These are phyloP conservation scores for Fraxinus greggii DNA, from an alignment of 305 asterid species.

Conservation along the genomic window DNA sequence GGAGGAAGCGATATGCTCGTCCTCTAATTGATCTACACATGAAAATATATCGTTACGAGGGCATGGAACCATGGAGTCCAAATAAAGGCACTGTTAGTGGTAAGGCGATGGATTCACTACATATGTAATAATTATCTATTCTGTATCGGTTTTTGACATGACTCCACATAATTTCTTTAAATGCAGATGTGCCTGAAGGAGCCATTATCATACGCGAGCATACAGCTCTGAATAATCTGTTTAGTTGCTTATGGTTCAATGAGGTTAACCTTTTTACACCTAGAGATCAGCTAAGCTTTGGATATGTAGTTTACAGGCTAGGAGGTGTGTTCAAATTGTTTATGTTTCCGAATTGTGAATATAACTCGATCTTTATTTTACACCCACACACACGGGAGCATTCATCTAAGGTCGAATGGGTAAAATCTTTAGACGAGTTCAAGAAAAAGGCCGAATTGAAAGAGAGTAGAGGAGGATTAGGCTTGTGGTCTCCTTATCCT, in stretches of 20 bases:
- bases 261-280: conserved; percentile 96
- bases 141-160: neutral
- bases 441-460: conserved; percentile 68
- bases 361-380: conserved; percentile 71
- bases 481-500: conserved; percentile 88
- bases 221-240: conserved; percentile 70
- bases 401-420: conserved; percentile 95
- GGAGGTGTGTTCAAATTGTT: conserved; percentile 55
- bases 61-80: conserved; percentile 83
- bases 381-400: conserved; percentile 91
- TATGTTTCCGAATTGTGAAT: conserved; percentile 96
- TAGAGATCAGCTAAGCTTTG: conserved; percentile 95
- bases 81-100: conserved; percentile 63
- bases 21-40: conserved; percentile 87
- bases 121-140: neutral
- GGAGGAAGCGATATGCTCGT: conserved; percentile 95
- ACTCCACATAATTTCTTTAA: neutral
- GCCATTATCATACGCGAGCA: conserved; percentile 92
- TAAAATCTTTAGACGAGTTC: conserved; percentile 67
- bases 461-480: conserved; percentile 92
- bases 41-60: conserved; percentile 80
- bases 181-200: conserved; percentile 98
- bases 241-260: conserved; percentile 97
- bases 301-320: conserved; percentile 79
- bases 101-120: conserved; percentile 26